Evolutionary conservation across 106 monocot species (phyloP).

Genomic region (Agapanthus africanus): DNA sequence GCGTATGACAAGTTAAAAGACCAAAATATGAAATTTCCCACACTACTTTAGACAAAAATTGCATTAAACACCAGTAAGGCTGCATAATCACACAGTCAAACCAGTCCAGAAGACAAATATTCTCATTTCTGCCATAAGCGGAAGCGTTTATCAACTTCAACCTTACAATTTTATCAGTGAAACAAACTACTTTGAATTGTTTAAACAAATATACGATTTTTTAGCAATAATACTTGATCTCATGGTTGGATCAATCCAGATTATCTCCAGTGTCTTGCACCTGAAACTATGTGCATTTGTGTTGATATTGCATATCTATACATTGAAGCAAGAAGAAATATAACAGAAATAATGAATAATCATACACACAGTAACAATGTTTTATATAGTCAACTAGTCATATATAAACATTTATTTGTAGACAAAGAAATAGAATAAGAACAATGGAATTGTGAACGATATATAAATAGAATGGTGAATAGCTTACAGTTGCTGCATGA

Average conservation of each 20-base stretch:
- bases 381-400: neutral
- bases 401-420: neutral
- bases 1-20: too few species aligned
- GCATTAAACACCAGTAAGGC: too few species aligned
- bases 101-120: neutral
- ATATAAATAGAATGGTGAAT: neutral
- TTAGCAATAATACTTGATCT: neutral
- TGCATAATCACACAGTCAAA: too few species aligned
- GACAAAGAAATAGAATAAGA: neutral
- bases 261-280: neutral
- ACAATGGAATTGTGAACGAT: neutral
- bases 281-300: neutral
- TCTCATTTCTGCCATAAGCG: neutral
- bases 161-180: neutral
- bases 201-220: neutral
- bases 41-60: too few species aligned
- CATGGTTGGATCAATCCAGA: neutral
- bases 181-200: neutral
- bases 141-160: neutral
- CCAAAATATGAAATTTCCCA: too few species aligned
- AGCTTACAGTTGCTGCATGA: slow-evolving; percentile 64
- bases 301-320: neutral
- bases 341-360: neutral
- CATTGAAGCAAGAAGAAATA: neutral
- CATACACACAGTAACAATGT: neutral